Base-by-base conservation (phyloP, 2,329 filamentous ascomycete species). In the Epichloe elymi region DNA sequence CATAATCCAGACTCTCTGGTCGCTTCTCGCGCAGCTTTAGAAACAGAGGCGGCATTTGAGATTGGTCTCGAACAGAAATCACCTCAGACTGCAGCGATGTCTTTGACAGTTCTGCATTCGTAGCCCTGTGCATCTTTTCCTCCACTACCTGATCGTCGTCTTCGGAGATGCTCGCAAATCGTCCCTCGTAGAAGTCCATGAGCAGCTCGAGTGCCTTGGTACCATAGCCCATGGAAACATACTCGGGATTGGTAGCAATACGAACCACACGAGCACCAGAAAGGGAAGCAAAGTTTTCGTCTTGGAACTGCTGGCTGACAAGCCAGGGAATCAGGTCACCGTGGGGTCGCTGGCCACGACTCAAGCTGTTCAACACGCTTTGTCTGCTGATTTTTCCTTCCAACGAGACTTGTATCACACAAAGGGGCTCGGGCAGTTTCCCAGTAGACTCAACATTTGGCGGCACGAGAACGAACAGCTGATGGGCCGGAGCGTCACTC, bases 281-380 rank as follows among this genome's bases (percentile, higher is more conserved):
- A 1, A 98, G 76, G 40, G 86, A 84, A 12, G 91, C 93, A 64
- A 98, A 98, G 57, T 96, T 89, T 57, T 95, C 88, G 60, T 98
- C 93, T 63, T 97, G 93, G 72, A 95, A 98, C 65, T 98, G 93
- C 65, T 97, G 90, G 65, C 88, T 95, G 55, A 98, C 87, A 35
- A 97, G 78, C 93, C 93, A 98, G 1, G 93, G 93, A 52, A 98
- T 98, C 50, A 98, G 72, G 66, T 98, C 93, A 60, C 93, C 93
- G 39, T 87, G 83, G 1, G 91, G 88, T 58, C 93, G 78, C 64
- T 93, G 86, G 38, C 93, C 94, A 64, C 93, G 80, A 60, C 86
- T 91, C 56, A 98, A 71, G 65, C 87, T 87, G 68, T 88, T 94
- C 53, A 96, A 73, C 3, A 98, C 90, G 63, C 90, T 97, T 61